phyloP scores from a whole-genome alignment of 352 stramenopile species.

The Phytopythium helicoides region DNA sequence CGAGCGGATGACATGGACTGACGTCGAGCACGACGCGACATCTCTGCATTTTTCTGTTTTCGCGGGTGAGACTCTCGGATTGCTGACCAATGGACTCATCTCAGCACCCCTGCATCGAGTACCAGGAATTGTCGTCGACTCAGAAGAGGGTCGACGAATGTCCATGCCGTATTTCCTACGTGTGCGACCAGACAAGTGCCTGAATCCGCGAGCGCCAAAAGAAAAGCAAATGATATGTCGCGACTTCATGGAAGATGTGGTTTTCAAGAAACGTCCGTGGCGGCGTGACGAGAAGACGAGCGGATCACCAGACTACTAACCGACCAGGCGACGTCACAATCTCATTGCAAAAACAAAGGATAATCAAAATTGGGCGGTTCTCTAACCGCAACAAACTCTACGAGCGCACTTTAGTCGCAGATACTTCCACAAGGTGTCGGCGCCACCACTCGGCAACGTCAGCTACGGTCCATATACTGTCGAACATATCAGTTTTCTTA shows the following conservation, averaged over 20 bases:
- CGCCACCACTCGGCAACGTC: slow-evolving; percentile 68
- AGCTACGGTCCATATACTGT: slow-evolving; percentile 15
- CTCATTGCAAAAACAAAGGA: too few species aligned
- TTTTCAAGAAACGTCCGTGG: slow-evolving; percentile 83
- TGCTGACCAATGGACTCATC: slow-evolving; percentile 75
- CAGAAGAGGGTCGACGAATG: slow-evolving; percentile 66
- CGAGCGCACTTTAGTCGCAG: background rate
- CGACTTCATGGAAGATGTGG: slow-evolving; percentile 82
- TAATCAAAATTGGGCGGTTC: too few species aligned
- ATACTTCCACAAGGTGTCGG: slow-evolving; percentile 2
- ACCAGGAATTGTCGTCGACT: slow-evolving; percentile 57
- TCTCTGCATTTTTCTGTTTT: slow-evolving; percentile 78
- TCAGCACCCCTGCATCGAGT: slow-evolving; percentile 74
- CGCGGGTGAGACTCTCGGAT: slow-evolving; percentile 70
- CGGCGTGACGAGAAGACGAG: slow-evolving; percentile 41
- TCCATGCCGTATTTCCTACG: slow-evolving; percentile 86
- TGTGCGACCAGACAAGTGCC: slow-evolving; percentile 41
- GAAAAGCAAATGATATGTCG: slow-evolving; percentile 53
- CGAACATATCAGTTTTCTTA: slow-evolving; percentile 11
- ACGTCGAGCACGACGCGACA: slow-evolving; percentile 64
- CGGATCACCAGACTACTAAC: slow-evolving; percentile 51
- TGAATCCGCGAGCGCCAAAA: slow-evolving; percentile 49
- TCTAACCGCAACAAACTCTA: background rate
- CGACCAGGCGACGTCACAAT: too few species aligned
- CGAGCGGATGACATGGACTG: slow-evolving; percentile 76